A percentile compares a stretch with the other conserved stretches of the same genome.
Conservation (phyloP, 2,329 filamentous ascomycete species). For the Penicillium sp. region DNA sequence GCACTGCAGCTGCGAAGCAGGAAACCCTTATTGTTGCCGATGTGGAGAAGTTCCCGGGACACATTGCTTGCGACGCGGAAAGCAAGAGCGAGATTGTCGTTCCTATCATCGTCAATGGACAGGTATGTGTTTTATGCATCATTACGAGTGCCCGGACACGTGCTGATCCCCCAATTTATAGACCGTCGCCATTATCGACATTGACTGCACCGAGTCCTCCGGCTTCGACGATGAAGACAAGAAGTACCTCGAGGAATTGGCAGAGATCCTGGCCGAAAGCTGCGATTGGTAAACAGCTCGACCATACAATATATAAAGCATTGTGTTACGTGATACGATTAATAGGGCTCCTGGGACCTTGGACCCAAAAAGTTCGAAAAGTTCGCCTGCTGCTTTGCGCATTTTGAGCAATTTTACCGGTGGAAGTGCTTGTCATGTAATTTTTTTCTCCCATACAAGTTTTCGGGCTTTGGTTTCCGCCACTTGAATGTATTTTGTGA, state of each 20-base stretch:
- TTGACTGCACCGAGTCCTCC: conserved; percentile 44
- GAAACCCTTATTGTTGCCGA: conserved; percentile 45
- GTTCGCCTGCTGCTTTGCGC: background rate
- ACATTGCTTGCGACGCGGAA: conserved; percentile 51
- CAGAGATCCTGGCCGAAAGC: conserved; percentile 37
- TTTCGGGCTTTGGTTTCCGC: background rate
- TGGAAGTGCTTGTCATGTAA: background rate
- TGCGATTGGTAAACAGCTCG: conserved; percentile 41
- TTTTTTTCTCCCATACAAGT: background rate
- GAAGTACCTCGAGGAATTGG: conserved; percentile 43
- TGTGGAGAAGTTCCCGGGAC: conserved; percentile 45
- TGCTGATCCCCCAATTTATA: conserved; percentile 15
- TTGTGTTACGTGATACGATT: conserved; percentile 12
- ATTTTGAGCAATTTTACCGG: background rate
- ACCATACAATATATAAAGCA: background rate
- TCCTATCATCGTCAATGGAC: conserved; percentile 41
- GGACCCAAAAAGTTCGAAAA: conserved; percentile 3
- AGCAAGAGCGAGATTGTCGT: conserved; percentile 52
- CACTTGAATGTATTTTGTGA: background rate
- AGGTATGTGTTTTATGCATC: conserved; percentile 30
- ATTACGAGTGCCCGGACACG: background rate
- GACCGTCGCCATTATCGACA: conserved; percentile 50
- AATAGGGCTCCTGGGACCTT: background rate
- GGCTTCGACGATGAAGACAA: conserved; percentile 48
- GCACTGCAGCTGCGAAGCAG: conserved; percentile 41